Conservation (phyloP, 129 eudicot species). For the Arctium lappa region DNA sequence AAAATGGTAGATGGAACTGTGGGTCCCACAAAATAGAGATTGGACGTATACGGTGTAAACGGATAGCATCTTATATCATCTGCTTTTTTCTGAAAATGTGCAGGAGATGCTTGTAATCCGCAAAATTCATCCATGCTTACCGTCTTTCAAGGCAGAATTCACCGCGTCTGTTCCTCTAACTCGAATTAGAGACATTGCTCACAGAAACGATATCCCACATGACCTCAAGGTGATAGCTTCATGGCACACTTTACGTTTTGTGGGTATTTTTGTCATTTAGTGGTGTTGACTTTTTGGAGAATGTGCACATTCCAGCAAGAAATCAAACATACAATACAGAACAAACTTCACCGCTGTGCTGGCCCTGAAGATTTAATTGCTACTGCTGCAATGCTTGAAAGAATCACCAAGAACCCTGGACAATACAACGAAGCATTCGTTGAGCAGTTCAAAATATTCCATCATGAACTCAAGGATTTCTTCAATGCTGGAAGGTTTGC, state of each 20-base stretch:
- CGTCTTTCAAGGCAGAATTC: conserved; percentile 95
- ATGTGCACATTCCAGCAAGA: conserved; percentile 64
- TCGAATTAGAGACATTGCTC: conserved; percentile 93
- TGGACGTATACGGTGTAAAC: conserved; percentile 1
- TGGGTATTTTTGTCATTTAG: neutral
- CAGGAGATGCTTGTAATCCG: conserved; percentile 91
- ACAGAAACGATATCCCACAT: conserved; percentile 91
- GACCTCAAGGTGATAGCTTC: conserved; percentile 71
- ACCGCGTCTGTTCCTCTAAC: conserved; percentile 98
- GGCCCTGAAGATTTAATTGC: conserved; percentile 98
- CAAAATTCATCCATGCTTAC: conserved; percentile 92
- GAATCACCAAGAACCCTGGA: conserved; percentile 81
- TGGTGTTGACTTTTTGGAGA: neutral
- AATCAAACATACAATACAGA: conserved; percentile 97
- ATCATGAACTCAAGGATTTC: conserved; percentile 91
- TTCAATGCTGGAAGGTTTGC: conserved; percentile 94
- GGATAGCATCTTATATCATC: neutral
- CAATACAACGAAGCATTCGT: conserved; percentile 80
- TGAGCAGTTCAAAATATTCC: conserved; percentile 88
- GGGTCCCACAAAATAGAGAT: neutral
- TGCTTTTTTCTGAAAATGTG: conserved; percentile 22
- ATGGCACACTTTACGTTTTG: neutral
- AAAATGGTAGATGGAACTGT: neutral
- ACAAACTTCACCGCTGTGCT: conserved; percentile 93
- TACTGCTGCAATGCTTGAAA: conserved; percentile 91